phyloP scores from a whole-genome alignment of 2,329 filamentous ascomycete genomes.

The Pseudocercospora macadamiae region DNA sequence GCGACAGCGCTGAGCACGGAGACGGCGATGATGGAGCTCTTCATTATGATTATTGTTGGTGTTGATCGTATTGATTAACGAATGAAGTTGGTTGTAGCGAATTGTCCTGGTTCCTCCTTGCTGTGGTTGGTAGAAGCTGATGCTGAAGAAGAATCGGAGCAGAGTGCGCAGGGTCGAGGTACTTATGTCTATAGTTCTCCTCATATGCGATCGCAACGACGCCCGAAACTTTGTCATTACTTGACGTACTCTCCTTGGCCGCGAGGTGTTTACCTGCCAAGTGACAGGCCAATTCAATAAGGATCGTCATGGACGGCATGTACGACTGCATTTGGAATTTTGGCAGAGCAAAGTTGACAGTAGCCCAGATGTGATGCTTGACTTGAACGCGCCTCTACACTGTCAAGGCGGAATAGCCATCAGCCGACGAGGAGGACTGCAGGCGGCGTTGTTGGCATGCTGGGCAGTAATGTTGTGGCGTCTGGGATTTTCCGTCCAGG shows the following conservation, averaged over 20 bases:
- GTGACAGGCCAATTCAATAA: conserved; percentile 12
- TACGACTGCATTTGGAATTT: conserved; percentile 19
- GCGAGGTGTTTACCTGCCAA: conserved; percentile 11
- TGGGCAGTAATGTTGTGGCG: conserved; percentile 17
- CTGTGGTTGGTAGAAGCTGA: background rate
- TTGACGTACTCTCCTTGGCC: background rate
- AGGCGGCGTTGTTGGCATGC: conserved; percentile 21
- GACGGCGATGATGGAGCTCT: conserved; percentile 23
- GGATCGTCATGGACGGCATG: conserved; percentile 13
- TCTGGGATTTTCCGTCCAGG: background rate
- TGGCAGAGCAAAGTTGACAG: background rate
- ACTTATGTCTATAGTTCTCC: conserved; percentile 14
- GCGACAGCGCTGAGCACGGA: conserved; percentile 23
- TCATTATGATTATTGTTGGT: conserved; percentile 25
- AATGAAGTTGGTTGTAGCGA: conserved; percentile 7
- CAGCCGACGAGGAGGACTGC: conserved; percentile 2
- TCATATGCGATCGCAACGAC: conserved; percentile 9
- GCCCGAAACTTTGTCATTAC: background rate
- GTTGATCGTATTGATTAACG: conserved; percentile 8
- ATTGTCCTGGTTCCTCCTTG: conserved; percentile 16
- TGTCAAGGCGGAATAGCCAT: conserved; percentile 10
- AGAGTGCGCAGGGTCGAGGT: conserved; percentile 10
- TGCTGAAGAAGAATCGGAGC: background rate
- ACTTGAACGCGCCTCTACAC: conserved; percentile 3
- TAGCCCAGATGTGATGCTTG: conserved; percentile 7